Evolutionary conservation across 192 early-diverging fungal species (phyloP).

Genomic region (Diversispora epigaea): DNA sequence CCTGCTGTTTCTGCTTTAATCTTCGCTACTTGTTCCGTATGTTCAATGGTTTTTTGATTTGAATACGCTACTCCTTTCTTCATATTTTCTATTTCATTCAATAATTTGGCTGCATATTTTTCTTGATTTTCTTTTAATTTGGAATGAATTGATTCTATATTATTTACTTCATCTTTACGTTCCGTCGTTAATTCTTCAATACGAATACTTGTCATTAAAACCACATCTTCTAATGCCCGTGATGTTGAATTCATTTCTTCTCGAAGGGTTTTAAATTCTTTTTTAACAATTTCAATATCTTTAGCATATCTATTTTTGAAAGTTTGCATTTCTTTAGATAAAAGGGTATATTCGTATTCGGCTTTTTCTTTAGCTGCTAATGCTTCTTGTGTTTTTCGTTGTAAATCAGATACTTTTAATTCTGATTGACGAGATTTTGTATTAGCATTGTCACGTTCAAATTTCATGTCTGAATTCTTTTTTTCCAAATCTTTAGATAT

Average conservation of each 20-base stretch:
- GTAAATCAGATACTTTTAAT: conserved; percentile 29
- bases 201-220: conserved; percentile 23
- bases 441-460: conserved; percentile 31
- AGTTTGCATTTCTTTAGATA: conserved; percentile 31
- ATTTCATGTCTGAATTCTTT: conserved; percentile 30
- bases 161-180: conserved; percentile 7
- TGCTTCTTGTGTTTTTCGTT: conserved; percentile 26
- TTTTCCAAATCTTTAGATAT: conserved; percentile 15
- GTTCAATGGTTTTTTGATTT: conserved; percentile 13
- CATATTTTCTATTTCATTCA: conserved; percentile 22
- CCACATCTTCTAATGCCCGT: conserved; percentile 26
- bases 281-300: conserved; percentile 27
- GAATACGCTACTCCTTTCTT: conserved; percentile 16
- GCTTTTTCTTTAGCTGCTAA: conserved; percentile 28
- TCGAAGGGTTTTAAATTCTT: conserved; percentile 25
- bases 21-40: conserved; percentile 17
- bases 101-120: conserved; percentile 27
- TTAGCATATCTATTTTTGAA: conserved; percentile 26
- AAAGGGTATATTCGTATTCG: conserved; percentile 26
- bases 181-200: conserved; percentile 29
- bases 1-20: conserved; percentile 32
- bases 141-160: conserved; percentile 12
- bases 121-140: conserved; percentile 33
- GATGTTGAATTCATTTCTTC: conserved; percentile 23
- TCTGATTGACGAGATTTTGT: conserved; percentile 29